These are phyloP conservation scores for Gossypium gossypioides DNA, from an alignment of 441 rosid species.

Conservation along the genomic window DNA sequence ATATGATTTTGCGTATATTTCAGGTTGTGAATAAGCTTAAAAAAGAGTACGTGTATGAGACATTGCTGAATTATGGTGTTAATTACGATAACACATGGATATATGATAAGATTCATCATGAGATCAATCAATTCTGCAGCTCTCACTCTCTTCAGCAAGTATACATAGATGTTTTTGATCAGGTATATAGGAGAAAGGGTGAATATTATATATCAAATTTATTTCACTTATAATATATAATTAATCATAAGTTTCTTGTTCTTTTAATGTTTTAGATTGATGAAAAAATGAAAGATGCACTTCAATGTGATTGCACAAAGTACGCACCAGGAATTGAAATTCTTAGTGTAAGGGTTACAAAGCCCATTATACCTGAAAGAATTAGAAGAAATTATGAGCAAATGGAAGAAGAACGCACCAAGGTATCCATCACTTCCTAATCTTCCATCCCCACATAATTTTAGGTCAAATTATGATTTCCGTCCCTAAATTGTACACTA, in stretches of 20 bases:
- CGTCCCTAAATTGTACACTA: no score
- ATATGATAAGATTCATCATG: slow-evolving; percentile 93
- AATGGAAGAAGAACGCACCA: slow-evolving; percentile 92
- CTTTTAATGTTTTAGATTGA: slow-evolving; percentile 45
- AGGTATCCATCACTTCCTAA: slow-evolving; percentile 31
- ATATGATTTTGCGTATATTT: not conserved
- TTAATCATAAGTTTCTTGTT: not conserved
- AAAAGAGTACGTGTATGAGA: slow-evolving; percentile 70
- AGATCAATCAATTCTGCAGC: slow-evolving; percentile 95
- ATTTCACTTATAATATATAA: no score
- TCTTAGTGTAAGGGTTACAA: slow-evolving; percentile 77
- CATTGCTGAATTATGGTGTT: slow-evolving; percentile 74
- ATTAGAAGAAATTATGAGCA: slow-evolving; percentile 74
- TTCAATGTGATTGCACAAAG: slow-evolving; percentile 77
- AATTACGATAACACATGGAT: slow-evolving; percentile 86
- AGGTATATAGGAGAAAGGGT: slow-evolving; percentile 28
- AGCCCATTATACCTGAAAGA: slow-evolving; percentile 69
- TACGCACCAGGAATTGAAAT: slow-evolving; percentile 92
- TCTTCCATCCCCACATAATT: not conserved
- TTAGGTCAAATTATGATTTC: no score
- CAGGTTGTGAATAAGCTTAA: slow-evolving; percentile 78
- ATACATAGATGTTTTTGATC: slow-evolving; percentile 86
- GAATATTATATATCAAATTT: no score
- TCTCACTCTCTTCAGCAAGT: slow-evolving; percentile 88
- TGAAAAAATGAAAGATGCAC: slow-evolving; percentile 94